phyloP scores from a whole-genome alignment of 768 basidiomycete genomes.

The Rhodotorula taiwanensis region DNA sequence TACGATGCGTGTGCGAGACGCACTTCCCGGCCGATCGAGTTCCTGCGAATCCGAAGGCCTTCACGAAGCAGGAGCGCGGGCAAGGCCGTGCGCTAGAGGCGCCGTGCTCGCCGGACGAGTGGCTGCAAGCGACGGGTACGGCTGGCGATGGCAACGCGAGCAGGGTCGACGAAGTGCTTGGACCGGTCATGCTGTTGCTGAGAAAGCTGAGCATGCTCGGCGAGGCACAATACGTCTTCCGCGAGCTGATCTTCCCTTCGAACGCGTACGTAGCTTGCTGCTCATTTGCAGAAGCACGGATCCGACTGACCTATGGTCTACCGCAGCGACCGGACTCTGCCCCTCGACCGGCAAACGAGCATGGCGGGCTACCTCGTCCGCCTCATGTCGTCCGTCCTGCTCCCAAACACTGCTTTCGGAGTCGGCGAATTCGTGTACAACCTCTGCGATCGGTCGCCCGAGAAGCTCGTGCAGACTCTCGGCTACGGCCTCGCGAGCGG shows the following conservation, averaged over 20 bases:
- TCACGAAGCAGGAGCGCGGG: not conserved
- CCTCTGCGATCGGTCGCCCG: slow-evolving; percentile 71
- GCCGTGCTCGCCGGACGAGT: slow-evolving; percentile 29
- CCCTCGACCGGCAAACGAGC: slow-evolving; percentile 67
- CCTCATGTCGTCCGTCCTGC: slow-evolving; percentile 66
- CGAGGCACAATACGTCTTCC: slow-evolving; percentile 57
- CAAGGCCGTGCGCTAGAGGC: not conserved
- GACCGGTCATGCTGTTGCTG: slow-evolving; percentile 69
- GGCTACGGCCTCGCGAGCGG: slow-evolving; percentile 97
- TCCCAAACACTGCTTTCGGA: slow-evolving; percentile 63
- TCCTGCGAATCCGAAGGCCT: slow-evolving; percentile 1
- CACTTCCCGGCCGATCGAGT: slow-evolving; percentile 23
- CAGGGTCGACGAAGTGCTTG: slow-evolving; percentile 68
- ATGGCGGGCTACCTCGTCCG: slow-evolving; percentile 73
- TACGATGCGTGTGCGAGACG: slow-evolving; percentile 17
- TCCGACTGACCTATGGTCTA: not conserved
- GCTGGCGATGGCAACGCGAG: slow-evolving; percentile 16
- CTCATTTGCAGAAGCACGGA: not conserved
- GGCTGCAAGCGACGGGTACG: no score
- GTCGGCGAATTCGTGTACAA: slow-evolving; percentile 83
- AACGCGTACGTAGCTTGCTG: slow-evolving; percentile 51
- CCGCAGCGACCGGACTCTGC: slow-evolving; percentile 60
- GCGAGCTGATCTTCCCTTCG: slow-evolving; percentile 61
- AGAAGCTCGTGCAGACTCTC: slow-evolving; percentile 63
- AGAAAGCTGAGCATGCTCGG: slow-evolving; percentile 56